Percentiles rank a stretch among this genome's conserved stretches.
These are phyloP conservation scores for Nidula microcarpa DNA, from an alignment of 768 basidiomycete genomes.

Conservation along the genomic window DNA sequence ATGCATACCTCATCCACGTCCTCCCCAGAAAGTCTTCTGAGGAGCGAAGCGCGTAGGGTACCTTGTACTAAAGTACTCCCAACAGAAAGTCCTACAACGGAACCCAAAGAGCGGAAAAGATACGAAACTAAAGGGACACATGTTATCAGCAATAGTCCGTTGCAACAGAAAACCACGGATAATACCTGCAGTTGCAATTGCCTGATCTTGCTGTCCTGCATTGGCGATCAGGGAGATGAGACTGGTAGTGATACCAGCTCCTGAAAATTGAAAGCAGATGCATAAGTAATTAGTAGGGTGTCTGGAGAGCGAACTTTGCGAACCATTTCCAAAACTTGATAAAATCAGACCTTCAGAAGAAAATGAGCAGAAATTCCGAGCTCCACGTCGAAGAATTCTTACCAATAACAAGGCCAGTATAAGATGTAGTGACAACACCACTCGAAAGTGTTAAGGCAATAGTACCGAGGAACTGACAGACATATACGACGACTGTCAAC, in stretches of 20 bases:
- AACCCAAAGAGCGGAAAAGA: conserved; percentile 63
- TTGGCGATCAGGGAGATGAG: conserved; percentile 62
- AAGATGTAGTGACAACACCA: conserved; percentile 32
- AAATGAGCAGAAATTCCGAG: background rate
- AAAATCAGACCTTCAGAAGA: conserved; percentile 25
- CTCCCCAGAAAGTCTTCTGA: conserved; percentile 32
- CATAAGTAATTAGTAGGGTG: background rate
- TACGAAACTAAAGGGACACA: conserved; percentile 43
- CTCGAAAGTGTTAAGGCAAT: conserved; percentile 32
- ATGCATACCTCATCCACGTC: conserved; percentile 50
- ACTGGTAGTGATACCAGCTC: conserved; percentile 50
- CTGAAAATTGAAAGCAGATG: conserved; percentile 18
- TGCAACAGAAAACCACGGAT: too few relatives aligned
- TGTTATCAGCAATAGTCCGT: too few relatives aligned
- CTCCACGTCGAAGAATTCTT: conserved; percentile 5
- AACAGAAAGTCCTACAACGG: conserved; percentile 52
- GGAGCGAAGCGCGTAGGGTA: conserved; percentile 41
- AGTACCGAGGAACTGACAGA: conserved; percentile 33
- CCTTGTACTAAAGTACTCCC: conserved; percentile 56
- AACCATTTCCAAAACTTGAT: conserved; percentile 37
- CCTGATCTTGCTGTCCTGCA: conserved; percentile 58
- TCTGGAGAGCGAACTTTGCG: background rate
- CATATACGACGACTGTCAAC: conserved; percentile 42
- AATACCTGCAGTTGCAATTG: conserved; percentile 59
- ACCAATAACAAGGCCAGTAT: conserved; percentile 38